Conservation (phyloP, 2,329 filamentous ascomycete genomes). For the Fusarium nygamai region DNA sequence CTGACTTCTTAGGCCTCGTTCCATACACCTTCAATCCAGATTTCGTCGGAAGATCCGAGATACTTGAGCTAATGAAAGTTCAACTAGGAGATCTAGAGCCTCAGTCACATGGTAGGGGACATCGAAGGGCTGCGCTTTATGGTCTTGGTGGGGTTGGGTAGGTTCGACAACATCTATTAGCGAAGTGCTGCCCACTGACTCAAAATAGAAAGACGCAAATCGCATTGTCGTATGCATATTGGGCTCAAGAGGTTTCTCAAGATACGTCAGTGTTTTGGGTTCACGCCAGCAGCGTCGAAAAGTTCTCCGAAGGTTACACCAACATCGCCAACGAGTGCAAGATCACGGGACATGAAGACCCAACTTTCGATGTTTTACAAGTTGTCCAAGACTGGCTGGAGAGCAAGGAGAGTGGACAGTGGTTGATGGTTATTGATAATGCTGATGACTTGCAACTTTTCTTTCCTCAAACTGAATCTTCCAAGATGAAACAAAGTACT, state of each 20-base stretch:
- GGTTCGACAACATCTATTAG: background rate
- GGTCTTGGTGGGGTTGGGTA: conserved; percentile 36
- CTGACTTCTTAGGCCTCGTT: conserved; percentile 1
- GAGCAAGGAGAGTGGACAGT: background rate
- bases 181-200: background rate
- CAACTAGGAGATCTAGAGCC: background rate
- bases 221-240: conserved; percentile 28
- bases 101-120: background rate
- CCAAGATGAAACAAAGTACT: fast-evolving
- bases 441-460: conserved; percentile 36
- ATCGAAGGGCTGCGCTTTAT: conserved; percentile 1
- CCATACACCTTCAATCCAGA: conserved; percentile 19
- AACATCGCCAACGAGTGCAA: conserved; percentile 45
- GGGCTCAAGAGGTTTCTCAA: background rate
- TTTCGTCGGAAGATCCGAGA: conserved; percentile 21
- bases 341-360: conserved; percentile 40
- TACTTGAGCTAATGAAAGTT: conserved; percentile 3
- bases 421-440: conserved; percentile 37
- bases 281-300: conserved; percentile 43
- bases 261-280: conserved; percentile 48
- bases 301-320: conserved; percentile 47
- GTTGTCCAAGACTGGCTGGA: conserved; percentile 48
- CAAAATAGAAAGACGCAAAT: conserved; percentile 24
- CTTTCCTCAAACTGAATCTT: background rate
- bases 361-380: conserved; percentile 33